Percentiles rank a stretch among this genome's conserved stretches.
Conservation (phyloP, 805 yeast species). For the Teunomyces lycoperdinae region DNA sequence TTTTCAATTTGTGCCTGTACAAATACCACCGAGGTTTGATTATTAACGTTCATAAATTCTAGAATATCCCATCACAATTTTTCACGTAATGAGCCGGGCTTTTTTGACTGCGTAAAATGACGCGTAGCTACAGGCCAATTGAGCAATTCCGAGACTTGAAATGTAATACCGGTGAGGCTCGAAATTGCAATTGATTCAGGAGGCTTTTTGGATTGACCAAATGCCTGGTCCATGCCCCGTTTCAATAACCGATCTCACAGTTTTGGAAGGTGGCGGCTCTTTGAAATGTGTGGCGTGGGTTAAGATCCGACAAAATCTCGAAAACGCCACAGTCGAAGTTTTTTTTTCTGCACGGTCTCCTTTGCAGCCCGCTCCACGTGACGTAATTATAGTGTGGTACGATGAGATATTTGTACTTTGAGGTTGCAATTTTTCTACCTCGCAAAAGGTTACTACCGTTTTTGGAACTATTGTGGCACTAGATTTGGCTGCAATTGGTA, state of each 20-base stretch:
- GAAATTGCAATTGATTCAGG: too few relatives aligned
- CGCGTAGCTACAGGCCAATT: not conserved
- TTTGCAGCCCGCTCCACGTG: not conserved
- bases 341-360: not conserved
- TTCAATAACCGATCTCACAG: not conserved
- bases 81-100: not conserved
- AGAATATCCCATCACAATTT: conserved; percentile 1
- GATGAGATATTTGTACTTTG: too few relatives aligned
- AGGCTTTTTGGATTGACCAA: too few relatives aligned
- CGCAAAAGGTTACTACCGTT: not conserved
- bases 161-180: too few relatives aligned
- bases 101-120: not conserved
- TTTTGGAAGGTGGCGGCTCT: not conserved
- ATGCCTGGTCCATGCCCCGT: not conserved
- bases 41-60: conserved; percentile 3
- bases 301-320: conserved; percentile 1
- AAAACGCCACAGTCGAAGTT: not conserved
- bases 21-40: conserved; percentile 1
- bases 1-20: conserved; percentile 1
- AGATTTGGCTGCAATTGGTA: not conserved
- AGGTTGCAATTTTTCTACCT: too few relatives aligned
- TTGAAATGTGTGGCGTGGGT: not conserved
- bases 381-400: not conserved
- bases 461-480: not conserved
- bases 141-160: too few relatives aligned